Evolutionary conservation across 768 basidiomycete genomes (phyloP).

Genomic region (Ramaria sp.): DNA sequence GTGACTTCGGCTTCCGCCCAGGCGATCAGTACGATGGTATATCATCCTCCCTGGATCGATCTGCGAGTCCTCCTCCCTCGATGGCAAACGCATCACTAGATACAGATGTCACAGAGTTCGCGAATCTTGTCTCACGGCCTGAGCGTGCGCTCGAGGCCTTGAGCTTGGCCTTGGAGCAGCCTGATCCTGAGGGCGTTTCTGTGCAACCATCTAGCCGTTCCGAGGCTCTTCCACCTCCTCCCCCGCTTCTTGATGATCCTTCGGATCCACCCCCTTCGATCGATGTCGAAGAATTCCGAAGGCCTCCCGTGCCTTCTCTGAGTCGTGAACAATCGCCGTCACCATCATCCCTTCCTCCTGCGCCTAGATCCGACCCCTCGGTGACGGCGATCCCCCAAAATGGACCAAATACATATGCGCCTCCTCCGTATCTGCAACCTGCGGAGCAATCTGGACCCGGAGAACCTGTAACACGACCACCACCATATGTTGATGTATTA

Average conservation of each 20-base stretch:
- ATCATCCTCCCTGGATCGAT: constrained; percentile 50
- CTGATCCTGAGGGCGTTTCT: constrained; percentile 22
- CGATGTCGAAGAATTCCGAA: constrained; percentile 42
- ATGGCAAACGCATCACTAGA: constrained; percentile 67
- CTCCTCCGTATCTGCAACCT: constrained; percentile 66
- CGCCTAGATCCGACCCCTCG: constrained; percentile 6
- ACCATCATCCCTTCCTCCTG: constrained; percentile 16
- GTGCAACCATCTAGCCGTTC: constrained; percentile 16
- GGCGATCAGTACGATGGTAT: constrained; percentile 78
- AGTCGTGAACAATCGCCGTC: constrained; percentile 8
- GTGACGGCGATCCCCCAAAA: constrained; percentile 18
- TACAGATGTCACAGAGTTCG: constrained; percentile 56
- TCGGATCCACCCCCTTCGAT: constrained; percentile 84
- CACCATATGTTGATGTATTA: constrained; percentile 26
- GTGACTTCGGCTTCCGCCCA: constrained; percentile 59
- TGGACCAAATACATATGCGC: constrained; percentile 46
- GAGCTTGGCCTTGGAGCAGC: constrained; percentile 45
- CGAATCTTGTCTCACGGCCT: constrained; percentile 39
- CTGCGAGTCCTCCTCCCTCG: constrained; percentile 63
- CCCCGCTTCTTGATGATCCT: constrained; percentile 77
- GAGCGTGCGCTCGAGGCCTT: constrained; percentile 45
- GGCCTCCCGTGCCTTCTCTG: not conserved
- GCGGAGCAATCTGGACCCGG: constrained; percentile 16
- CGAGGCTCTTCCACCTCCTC: constrained; percentile 56
- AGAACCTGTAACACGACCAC: constrained; percentile 21